Evolutionary conservation across 768 basidiomycete species (phyloP), one percentile per base, ranked within the genome.

Genomic region (Russula vinacea): DNA sequence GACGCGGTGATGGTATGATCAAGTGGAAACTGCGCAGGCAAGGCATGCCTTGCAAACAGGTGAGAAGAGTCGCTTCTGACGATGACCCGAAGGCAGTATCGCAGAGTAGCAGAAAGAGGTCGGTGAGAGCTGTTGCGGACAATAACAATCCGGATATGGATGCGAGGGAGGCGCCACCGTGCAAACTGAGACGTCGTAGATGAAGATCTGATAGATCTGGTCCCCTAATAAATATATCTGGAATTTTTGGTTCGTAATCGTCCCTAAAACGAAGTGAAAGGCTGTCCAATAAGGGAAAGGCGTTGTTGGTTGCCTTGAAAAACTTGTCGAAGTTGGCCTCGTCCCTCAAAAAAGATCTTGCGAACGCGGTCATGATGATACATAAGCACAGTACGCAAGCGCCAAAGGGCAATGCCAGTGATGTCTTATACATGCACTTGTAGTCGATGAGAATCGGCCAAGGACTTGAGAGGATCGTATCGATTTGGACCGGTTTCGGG

Each of bases 151-250:
- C 17, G 5, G 57, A 53, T 9, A 54, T 10, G 22, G 24, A 39
- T 4, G 19, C 0, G 40, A 35, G 16, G 19, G 13, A 3, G 17
- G 16, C 26, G 4, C 3, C 1, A 4, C 2, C 1, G 29, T 5
- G 29, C 11, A 64, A 42, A 2, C 4, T 29, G 9, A 64, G 62
- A n/a, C 17, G 24, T 33, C 50, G 62, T n/a, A 64, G 26, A 22
- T 2, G 13, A 1, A 26, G 24, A 33, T 35, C 26, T 4, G 33
- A 58, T 13, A 19, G 19, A 24, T 35, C 35, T 2, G 51, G 53
- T 19, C 51, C 55, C 39, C 9, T 17, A 4, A 56, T 55, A 40
- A 62, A 33, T 22, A 19, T 42, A 2, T 29, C 2, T 16, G 52
- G 40, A 19, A 61, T 13, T 0, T 1, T 0, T 3, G 6, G 3